Base-by-base conservation (phyloP, 169 alveolate genomes). In the Plasmodium sp. region DNA sequence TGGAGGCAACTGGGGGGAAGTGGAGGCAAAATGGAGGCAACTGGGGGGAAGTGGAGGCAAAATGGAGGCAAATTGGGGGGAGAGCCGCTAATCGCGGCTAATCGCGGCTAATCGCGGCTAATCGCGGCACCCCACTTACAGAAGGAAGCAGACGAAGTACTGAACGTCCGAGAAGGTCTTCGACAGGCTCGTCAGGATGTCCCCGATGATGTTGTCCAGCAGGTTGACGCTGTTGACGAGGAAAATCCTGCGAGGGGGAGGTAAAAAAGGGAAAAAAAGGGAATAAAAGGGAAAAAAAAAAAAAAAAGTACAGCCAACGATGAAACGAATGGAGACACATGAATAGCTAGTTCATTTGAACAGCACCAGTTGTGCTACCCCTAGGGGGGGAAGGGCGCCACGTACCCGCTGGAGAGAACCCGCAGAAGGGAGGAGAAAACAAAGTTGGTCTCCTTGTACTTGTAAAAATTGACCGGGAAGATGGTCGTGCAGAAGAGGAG, bases 161-260 rank as follows among this genome's bases (percentile, higher is more conserved):
- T 97, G 97, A 56, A 97, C 85, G 72, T 97, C 98, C 16, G 96
- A 96, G 48, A 97, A 95, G n/a, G 98, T 97, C 79, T 96, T 97
- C 34, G 97, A 93, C 33, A 97, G 86, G 43, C 97, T 95, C 33
- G 98, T 97, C 14, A 97, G 81, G 41, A 97, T 96, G 54, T 97
- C 98, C 14, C 98, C 98, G 3, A 97, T 94, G n/a, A 97, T 94
- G 91, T 97, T 97, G 48, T 96, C 96, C 16, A 94, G 94, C 14
- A 97, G 96, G 56, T 96, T 96, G 18, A 97, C 97, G 79, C 94
- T 96, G 10, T 85, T 85, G 22, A 96, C 96, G n/a, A 95, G 88
- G 16, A 96, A 96, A 31, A 95, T 43, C 33, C 97, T 94, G 12
- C 56, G 86, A 33, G 83, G 85, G 77, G 85, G 81, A 45, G 92